phyloP scores from a whole-genome alignment of 2,329 filamentous ascomycete genomes.

The Trichoderma sp. region DNA sequence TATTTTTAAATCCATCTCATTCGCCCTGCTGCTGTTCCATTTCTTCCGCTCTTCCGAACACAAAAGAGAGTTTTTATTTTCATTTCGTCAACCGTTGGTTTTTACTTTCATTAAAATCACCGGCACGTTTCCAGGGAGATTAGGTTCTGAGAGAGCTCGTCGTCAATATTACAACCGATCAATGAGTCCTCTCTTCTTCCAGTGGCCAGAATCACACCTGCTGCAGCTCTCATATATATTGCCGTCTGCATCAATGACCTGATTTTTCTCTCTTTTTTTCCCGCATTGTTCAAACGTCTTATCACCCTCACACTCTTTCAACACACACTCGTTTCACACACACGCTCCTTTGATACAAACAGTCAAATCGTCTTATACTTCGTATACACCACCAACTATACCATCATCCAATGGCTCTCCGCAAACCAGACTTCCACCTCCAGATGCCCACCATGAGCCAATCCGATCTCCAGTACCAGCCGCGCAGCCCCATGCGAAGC shows the following conservation, averaged over 20 bases:
- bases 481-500: conserved; percentile 29
- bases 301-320: neutral
- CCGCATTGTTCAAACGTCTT: neutral
- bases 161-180: neutral
- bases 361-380: neutral
- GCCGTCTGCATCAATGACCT: conserved; percentile 6
- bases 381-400: neutral
- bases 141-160: neutral
- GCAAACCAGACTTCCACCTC: conserved; percentile 32
- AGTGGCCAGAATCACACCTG: neutral
- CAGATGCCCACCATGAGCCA: conserved; percentile 30
- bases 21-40: neutral
- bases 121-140: conserved; percentile 4
- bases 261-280: neutral
- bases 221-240: neutral
- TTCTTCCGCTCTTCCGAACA: conserved; percentile 1
- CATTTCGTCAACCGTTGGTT: conserved; percentile 6
- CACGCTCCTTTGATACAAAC: neutral
- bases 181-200: neutral
- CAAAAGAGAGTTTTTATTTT: neutral
- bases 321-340: neutral
- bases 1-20: neutral
- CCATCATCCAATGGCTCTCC: conserved; percentile 29
- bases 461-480: conserved; percentile 12
- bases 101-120: neutral